Evolutionary conservation across 2,329 filamentous ascomycete species (phyloP).

Genomic region (Fusarium goolgardi): DNA sequence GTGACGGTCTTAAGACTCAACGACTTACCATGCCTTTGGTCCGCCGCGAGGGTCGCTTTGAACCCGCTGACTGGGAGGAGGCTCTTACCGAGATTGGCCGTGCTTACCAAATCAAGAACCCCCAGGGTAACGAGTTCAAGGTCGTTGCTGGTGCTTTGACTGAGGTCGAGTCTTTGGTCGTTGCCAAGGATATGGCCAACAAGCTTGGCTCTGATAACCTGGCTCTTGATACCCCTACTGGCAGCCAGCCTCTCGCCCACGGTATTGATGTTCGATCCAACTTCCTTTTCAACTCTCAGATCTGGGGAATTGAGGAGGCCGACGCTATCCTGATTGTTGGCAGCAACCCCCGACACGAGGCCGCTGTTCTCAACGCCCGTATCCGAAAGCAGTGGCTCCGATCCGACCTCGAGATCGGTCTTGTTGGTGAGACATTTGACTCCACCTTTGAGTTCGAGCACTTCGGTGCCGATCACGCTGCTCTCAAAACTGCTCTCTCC

Average conservation of each 20-base stretch:
- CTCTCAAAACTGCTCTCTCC: constrained; percentile 85
- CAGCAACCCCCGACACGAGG: constrained; percentile 95
- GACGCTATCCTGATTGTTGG: constrained; percentile 93
- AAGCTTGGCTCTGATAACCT: constrained; percentile 96
- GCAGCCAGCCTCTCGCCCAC: constrained; percentile 86
- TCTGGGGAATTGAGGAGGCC: constrained; percentile 92
- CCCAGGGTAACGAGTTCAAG: constrained; percentile 95
- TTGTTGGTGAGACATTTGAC: constrained; percentile 90
- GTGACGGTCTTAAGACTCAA: constrained; percentile 96
- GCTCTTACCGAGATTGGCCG: constrained; percentile 87
- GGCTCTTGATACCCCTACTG: constrained; percentile 88
- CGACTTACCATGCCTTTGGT: constrained; percentile 92
- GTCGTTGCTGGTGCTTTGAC: constrained; percentile 89
- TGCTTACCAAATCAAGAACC: constrained; percentile 81
- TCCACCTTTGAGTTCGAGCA: constrained; percentile 97
- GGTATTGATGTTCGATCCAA: constrained; percentile 94
- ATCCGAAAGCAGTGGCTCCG: constrained; percentile 98
- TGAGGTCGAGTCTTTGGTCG: constrained; percentile 93
- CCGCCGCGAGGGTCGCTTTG: constrained; percentile 88
- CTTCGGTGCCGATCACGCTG: constrained; percentile 80
- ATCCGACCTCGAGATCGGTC: constrained; percentile 91
- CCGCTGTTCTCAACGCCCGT: constrained; percentile 92
- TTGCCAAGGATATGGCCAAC: constrained; percentile 97
- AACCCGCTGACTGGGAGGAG: constrained; percentile 95
- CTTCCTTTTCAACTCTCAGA: constrained; percentile 96